Percentiles rank a stretch among this genome's conserved stretches.
These are phyloP conservation scores for Spirogloea muscicola DNA, from an alignment of 139 green algal species.

Conservation along the genomic window DNA sequence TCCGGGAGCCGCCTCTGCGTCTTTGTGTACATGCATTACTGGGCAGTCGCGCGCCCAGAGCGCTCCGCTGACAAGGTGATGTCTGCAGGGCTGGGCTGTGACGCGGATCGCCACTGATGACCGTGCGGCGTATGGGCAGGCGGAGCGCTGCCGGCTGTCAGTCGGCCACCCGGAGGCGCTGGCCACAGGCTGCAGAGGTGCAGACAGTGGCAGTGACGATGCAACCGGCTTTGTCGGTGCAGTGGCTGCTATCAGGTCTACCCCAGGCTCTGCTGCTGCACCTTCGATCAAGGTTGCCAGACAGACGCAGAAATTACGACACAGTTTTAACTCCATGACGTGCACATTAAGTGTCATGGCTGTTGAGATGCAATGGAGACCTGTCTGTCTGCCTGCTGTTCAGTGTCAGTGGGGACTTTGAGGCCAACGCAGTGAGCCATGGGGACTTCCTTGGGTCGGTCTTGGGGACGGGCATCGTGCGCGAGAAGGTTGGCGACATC, in stretches of 20 bases:
- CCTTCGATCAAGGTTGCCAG: not conserved
- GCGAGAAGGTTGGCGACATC: conserved; percentile 49
- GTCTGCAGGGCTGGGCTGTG: not conserved
- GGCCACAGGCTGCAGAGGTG: not conserved
- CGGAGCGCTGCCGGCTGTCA: conserved; percentile 27
- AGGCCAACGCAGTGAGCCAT: conserved; percentile 29
- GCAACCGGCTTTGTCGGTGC: conserved; percentile 1
- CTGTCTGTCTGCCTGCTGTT: not conserved
- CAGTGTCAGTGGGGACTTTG: conserved; percentile 42
- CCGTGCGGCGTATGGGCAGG: conserved; percentile 6
- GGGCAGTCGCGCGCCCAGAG: not conserved
- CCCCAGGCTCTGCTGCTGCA: not conserved
- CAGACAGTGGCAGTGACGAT: not conserved
- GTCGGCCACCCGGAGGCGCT: conserved; percentile 10
- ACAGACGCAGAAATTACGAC: not conserved
- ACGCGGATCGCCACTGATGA: not conserved
- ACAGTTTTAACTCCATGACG: not conserved
- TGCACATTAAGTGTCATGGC: not conserved
- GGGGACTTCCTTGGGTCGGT: conserved; percentile 50
- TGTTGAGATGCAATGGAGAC: not conserved
- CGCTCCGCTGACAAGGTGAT: not conserved
- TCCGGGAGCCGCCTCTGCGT: not conserved
- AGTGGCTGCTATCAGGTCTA: conserved; percentile 12
- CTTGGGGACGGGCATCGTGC: conserved; percentile 31
- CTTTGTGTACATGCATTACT: not conserved